These are phyloP conservation scores for Pythium plurisporium DNA, from an alignment of 352 stramenopile genomes.

Conservation along the genomic window DNA sequence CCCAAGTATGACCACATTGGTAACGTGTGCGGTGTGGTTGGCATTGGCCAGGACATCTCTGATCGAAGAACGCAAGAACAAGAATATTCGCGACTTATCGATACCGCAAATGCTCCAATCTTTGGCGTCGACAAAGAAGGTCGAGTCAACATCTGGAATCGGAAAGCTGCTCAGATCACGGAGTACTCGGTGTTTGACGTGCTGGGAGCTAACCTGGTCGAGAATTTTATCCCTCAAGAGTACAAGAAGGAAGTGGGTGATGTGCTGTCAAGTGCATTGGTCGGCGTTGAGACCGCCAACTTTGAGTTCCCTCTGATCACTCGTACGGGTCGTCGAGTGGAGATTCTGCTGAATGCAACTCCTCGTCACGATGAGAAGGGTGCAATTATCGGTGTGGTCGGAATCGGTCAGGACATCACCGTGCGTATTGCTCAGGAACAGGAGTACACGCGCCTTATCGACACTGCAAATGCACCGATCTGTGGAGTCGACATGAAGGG, in stretches of 20 bases:
- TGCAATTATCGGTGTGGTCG: conserved; percentile 53
- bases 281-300: conserved; percentile 73
- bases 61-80: conserved; percentile 87
- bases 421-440: conserved; percentile 51
- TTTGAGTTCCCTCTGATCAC: conserved; percentile 89
- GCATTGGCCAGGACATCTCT: conserved; percentile 83
- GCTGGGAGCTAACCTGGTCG: conserved; percentile 82
- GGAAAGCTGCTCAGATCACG: conserved; percentile 88
- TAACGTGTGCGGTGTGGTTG: conserved; percentile 73
- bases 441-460: conserved; percentile 50
- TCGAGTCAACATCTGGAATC: conserved; percentile 90
- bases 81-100: conserved; percentile 85
- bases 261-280: conserved; percentile 3
- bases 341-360: conserved; percentile 28
- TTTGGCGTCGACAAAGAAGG: conserved; percentile 85
- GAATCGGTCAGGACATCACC: conserved; percentile 58
- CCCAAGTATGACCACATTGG: conserved; percentile 68
- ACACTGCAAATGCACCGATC: conserved; percentile 55
- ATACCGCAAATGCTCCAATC: conserved; percentile 88
- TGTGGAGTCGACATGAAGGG: conserved; percentile 70
- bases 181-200: conserved; percentile 89
- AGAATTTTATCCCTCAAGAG: conserved; percentile 87
- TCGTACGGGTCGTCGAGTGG: conserved; percentile 40
- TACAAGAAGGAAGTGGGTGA: conserved; percentile 34
- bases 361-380: conserved; percentile 30